Evolutionary conservation across 352 stramenopile species (phyloP), one percentile per base, ranked within the genome.

Genomic region (Blastocystis sp.): DNA sequence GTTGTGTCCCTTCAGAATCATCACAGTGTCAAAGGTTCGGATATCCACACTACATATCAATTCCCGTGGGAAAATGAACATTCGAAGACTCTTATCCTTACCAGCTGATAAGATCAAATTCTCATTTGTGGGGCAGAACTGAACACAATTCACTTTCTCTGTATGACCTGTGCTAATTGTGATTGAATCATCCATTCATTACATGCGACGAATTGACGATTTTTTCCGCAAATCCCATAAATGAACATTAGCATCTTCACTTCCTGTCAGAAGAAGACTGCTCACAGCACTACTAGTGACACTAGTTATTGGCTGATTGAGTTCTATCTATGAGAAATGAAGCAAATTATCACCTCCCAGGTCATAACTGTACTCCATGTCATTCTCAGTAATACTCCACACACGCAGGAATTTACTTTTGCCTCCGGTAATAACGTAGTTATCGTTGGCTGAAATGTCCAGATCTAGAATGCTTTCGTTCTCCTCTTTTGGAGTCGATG

Each of bases 401-500:
- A 83, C 71, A 24, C 58, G 57, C 2, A 83, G 29, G 21, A 42
- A 52, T 24, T 83, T 83, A 24, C 51, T 63, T 21, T 61, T 59
- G n/a, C 71, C 71, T 65, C 71, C 71, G 4, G 71, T 83, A 39
- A 83, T 83, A 16, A 83, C 71, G n/a, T 52, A 83, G 71, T 83
- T 83, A 49, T 83, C 71, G 46, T 59, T 57, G 7, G 71, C 71
- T 19, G 71, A 67, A 51, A 83, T 83, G 21, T 27, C 71, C 27
- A 51, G 58, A 51, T 24, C 71, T 21, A 83, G 71, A 66, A 83
- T 83, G 71, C 52, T 83, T 21, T 83, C 71, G 9, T 63, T 57
- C 9, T 83, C 71, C 9, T 65, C 12, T 46, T 83, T 83, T 16
- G 51, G 42, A 16, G 71, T 57, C 14, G 42, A 65, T 6, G 27